Base-by-base conservation (phyloP, 2,329 filamentous ascomycete genomes). In the Nemania sp. region DNA sequence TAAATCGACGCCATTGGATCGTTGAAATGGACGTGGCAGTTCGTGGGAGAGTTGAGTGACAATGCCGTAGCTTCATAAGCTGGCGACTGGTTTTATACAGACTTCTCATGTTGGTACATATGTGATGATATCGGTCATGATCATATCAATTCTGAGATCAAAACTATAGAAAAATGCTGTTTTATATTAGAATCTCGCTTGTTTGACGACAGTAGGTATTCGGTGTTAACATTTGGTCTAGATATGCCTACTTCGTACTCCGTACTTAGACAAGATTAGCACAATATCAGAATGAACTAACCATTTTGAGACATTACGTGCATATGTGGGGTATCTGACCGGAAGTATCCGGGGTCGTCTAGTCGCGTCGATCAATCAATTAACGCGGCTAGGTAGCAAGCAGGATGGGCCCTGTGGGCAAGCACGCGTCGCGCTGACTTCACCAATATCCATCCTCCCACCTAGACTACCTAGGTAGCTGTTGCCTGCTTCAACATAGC, bases 351-450 rank as follows among this genome's bases (percentile, higher is more conserved):
- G 45, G 15, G n/a, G n/a, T n/a, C n/a, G n/a, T n/a, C n/a, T n/a
- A n/a, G n/a, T n/a, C 63, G 63, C 61, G 61, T 63, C 48, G 60
- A 41, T 36, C 43, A 39, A 6, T 45, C 56, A 64, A 57, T 64
- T 64, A 61, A 65, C 61, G 62, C 62, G 62, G 56, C 56, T 48
- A n/a, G 33, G 12, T 23, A 36, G 39, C n/a, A 12, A 31, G 28
- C 9, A 11, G 28, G 28, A 14, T 31, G 9, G 9, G n/a, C 19
- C 23, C n/a, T 17, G 19, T 15, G 11, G 14, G 15, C 22, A 45
- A 46, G 50, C 50, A 55, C 52, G 56, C 56, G 56, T 49, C 49
- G 34, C 49, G 43, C 45, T 6, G 9, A 39, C 34, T 47, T 39
- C 44, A 43, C 34, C 31, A 24, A 28, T 33, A 20, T 49, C 48